These are phyloP conservation scores for Suhomyces kunorum DNA, from an alignment of 1,139 yeast genomes.

Conservation along the genomic window DNA sequence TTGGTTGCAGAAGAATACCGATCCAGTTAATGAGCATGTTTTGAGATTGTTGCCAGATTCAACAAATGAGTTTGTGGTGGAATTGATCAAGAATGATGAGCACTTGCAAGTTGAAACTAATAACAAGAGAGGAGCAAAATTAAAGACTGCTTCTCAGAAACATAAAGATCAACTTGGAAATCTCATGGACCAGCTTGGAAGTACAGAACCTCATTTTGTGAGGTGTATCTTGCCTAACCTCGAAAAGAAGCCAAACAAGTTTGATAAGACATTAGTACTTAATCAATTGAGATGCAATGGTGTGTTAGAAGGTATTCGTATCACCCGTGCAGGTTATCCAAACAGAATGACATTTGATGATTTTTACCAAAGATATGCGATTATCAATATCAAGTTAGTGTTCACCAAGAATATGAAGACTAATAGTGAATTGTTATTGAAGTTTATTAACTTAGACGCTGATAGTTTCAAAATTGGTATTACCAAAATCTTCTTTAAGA, in stretches of 20 bases:
- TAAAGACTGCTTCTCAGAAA: slow-evolving; percentile 83
- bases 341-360: slow-evolving; percentile 84
- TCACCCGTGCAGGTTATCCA: slow-evolving; percentile 96
- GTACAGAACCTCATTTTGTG: slow-evolving; percentile 95
- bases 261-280: slow-evolving; percentile 75
- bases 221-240: slow-evolving; percentile 93
- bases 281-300: slow-evolving; percentile 96
- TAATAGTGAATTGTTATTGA: slow-evolving; percentile 68
- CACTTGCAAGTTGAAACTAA: slow-evolving; percentile 14
- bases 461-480: slow-evolving; percentile 75
- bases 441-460: slow-evolving; percentile 59
- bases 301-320: slow-evolving; percentile 95
- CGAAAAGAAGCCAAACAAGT: slow-evolving; percentile 65
- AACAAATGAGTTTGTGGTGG: slow-evolving; percentile 47
- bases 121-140: slow-evolving; percentile 25
- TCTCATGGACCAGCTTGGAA: slow-evolving; percentile 70
- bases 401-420: slow-evolving; percentile 57
- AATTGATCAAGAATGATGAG: slow-evolving; percentile 29
- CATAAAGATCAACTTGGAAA: slow-evolving; percentile 79
- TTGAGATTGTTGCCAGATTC: slow-evolving; percentile 60
- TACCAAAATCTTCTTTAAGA: slow-evolving; percentile 88
- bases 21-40: slow-evolving; percentile 83
- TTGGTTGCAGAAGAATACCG: slow-evolving; percentile 94
- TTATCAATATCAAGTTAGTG: slow-evolving; percentile 51
- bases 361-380: slow-evolving; percentile 71